Evolutionary conservation across 2,329 filamentous ascomycete species (phyloP).

Genomic region (Botryosphaeria dothidea): DNA sequence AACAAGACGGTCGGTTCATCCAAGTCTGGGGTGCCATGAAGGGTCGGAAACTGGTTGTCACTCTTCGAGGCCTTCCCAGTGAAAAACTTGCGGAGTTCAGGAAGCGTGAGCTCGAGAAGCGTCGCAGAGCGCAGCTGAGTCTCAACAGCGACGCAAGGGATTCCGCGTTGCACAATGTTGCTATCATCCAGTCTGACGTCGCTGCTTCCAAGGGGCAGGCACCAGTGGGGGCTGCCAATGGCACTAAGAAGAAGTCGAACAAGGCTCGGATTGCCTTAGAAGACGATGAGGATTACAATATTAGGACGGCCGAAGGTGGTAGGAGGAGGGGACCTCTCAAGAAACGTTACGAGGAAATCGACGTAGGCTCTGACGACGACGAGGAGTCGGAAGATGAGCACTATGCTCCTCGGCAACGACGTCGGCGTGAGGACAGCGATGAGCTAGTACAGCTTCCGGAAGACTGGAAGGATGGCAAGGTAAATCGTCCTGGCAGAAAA

Average conservation of each 20-base stretch:
- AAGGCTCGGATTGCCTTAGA: conserved; percentile 40
- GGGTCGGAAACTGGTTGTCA: conserved; percentile 47
- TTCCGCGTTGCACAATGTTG: conserved; percentile 24
- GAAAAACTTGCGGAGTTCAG: conserved; percentile 38
- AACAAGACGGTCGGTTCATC: conserved; percentile 47
- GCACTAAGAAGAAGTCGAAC: conserved; percentile 33
- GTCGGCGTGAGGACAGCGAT: neutral
- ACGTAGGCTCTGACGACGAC: conserved; percentile 48
- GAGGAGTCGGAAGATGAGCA: conserved; percentile 31
- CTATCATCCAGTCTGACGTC: conserved; percentile 40
- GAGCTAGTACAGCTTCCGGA: conserved; percentile 46
- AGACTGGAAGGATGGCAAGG: conserved; percentile 40
- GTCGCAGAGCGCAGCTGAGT: conserved; percentile 13
- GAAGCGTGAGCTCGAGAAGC: conserved; percentile 33
- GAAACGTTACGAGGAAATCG: conserved; percentile 47
- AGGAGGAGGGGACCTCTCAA: neutral
- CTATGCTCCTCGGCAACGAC: conserved; percentile 13
- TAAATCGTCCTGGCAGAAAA: conserved; percentile 26
- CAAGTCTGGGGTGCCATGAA: conserved; percentile 48
- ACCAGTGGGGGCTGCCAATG: conserved; percentile 18
- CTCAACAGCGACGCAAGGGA: conserved; percentile 26
- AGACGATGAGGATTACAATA: conserved; percentile 44
- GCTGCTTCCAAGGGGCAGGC: conserved; percentile 24
- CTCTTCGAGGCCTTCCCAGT: conserved; percentile 35
- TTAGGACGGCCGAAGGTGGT: conserved; percentile 25